Evolutionary conservation across 1,284 basidiomycete genomes (phyloP).

Genomic region (Tylopilus orsonianus): DNA sequence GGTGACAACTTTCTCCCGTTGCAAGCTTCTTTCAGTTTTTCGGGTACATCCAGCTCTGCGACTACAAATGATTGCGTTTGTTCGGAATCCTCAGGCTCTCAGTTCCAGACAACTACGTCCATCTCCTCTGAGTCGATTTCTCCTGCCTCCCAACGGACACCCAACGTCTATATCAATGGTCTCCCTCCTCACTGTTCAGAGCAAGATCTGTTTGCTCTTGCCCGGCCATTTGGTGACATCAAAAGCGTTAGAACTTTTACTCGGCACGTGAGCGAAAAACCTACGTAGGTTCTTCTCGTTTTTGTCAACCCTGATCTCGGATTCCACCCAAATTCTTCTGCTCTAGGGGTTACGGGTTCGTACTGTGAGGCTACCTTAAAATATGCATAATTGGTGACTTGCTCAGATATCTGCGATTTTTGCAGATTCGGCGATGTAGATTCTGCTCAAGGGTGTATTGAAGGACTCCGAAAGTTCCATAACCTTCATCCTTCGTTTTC

Average conservation of each 20-base stretch:
- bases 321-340: constrained; percentile 4
- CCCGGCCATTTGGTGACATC: constrained; percentile 54
- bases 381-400: constrained; percentile 1
- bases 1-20: not conserved
- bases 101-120: constrained; percentile 8
- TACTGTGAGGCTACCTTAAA: constrained; percentile 52
- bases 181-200: constrained; percentile 64
- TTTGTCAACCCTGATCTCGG: not conserved
- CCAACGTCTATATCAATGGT: constrained; percentile 70
- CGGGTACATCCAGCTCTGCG: constrained; percentile 11
- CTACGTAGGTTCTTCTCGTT: constrained; percentile 29
- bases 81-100: constrained; percentile 13
- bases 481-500: constrained; percentile 78
- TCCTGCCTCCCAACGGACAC: constrained; percentile 36
- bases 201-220: constrained; percentile 57
- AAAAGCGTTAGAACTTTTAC: constrained; percentile 65
- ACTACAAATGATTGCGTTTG: constrained; percentile 13
- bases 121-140: constrained; percentile 18
- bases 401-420: not conserved
- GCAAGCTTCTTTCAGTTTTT: constrained; percentile 30
- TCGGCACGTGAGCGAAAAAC: constrained; percentile 57
- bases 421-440: constrained; percentile 61
- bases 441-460: constrained; percentile 68
- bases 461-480: constrained; percentile 59
- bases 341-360: constrained; percentile 75